phyloP scores from a whole-genome alignment of 495 filamentous ascomycete species.

The Aspergillus cavernicola region DNA sequence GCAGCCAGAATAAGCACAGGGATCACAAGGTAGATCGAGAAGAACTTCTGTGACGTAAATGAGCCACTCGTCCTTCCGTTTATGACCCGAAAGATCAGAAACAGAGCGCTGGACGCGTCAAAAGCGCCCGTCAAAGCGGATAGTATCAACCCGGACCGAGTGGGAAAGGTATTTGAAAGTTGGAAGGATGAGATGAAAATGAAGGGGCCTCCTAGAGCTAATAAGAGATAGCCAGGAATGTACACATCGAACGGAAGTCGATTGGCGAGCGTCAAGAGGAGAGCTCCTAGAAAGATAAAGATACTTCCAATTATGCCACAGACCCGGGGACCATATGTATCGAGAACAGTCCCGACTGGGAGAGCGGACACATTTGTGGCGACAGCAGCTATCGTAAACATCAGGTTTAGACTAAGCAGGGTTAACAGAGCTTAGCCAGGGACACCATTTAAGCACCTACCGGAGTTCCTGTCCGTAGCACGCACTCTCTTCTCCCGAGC shows the following conservation, averaged over 20 bases:
- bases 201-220: slow-evolving; percentile 84
- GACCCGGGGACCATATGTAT: slow-evolving; percentile 75
- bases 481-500: slow-evolving; percentile 57
- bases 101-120: slow-evolving; percentile 83
- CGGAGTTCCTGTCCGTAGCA: slow-evolving; percentile 76
- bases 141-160: slow-evolving; percentile 79
- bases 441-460: slow-evolving; percentile 27
- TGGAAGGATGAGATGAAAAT: slow-evolving; percentile 90
- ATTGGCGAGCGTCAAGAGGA: slow-evolving; percentile 66
- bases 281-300: slow-evolving; percentile 64
- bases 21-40: slow-evolving; percentile 70
- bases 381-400: slow-evolving; percentile 93
- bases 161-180: slow-evolving; percentile 86
- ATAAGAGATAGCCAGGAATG: slow-evolving; percentile 72
- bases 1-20: slow-evolving; percentile 64
- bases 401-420: slow-evolving; percentile 64
- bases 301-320: slow-evolving; percentile 69
- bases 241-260: slow-evolving; percentile 66
- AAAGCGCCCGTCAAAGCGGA: slow-evolving; percentile 86
- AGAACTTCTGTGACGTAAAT: slow-evolving; percentile 68
- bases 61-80: slow-evolving; percentile 58
- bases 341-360: slow-evolving; percentile 80
- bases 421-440: not conserved
- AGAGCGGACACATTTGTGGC: slow-evolving; percentile 78
- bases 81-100: slow-evolving; percentile 76